Conservation (phyloP, 1,284 basidiomycete genomes). For the Cystobasidium sp. region DNA sequence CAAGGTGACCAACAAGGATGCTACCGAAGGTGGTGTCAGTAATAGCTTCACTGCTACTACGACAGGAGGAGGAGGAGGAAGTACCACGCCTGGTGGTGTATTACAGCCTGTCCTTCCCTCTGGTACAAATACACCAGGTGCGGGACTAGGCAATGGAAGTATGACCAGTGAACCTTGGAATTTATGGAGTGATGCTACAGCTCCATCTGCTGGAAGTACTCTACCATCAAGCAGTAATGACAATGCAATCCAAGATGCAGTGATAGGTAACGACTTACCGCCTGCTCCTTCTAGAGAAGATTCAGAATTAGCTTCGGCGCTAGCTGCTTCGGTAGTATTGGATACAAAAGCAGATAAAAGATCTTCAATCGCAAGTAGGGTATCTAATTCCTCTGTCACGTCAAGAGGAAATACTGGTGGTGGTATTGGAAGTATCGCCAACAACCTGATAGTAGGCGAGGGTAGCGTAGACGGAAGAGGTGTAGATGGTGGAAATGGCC, state of each 20-base stretch:
- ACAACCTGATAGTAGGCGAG: neutral
- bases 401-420: neutral
- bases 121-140: slow-evolving; percentile 32
- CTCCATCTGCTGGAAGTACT: neutral
- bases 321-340: slow-evolving; percentile 33
- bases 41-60: neutral
- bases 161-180: slow-evolving; percentile 38
- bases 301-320: slow-evolving; percentile 16
- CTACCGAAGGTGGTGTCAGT: neutral
- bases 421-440: neutral
- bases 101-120: slow-evolving; percentile 5
- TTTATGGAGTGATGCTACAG: slow-evolving; percentile 37
- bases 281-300: slow-evolving; percentile 2
- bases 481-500: neutral
- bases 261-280: neutral
- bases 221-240: neutral
- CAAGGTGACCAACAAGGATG: neutral
- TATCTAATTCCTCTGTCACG: slow-evolving; percentile 12
- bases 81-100: neutral
- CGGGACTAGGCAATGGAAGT: slow-evolving; percentile 30
- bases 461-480: neutral
- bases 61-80: neutral
- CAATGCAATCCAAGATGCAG: neutral
- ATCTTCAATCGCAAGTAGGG: slow-evolving; percentile 8
- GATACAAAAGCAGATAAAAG: slow-evolving; percentile 5